Evolutionary conservation across 2,329 filamentous ascomycete genomes (phyloP), one percentile per base, ranked within the genome.

Genomic region (Botrytis fragariae): DNA sequence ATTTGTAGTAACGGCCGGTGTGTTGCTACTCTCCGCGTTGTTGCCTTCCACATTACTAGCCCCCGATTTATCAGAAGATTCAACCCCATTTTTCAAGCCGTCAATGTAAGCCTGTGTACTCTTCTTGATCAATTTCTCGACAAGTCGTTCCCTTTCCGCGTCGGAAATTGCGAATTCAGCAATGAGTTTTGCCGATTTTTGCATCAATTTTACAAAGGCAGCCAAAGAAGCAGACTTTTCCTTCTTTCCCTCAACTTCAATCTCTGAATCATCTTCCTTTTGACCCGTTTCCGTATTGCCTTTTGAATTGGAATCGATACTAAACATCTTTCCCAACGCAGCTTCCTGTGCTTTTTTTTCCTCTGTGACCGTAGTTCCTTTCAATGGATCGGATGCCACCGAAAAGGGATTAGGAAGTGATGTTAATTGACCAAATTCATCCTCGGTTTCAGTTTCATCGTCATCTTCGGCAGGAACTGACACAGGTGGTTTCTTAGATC

Each of bases 311-410:
- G 71, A 81, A 62, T 88, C 85, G 2, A 88, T 79, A 59, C 85
- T 86, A 65, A 90, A 86, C 25, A 90, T 86, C 61, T 82, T 84
- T 3, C 83, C 86, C 7, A 90, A 77, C 0, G 87, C 84, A 1
- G 83, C 81, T 75, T 90, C 88, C 74, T 90, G 88, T 3, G 81
- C 81, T 75, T 87, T 88, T 61, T 84, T 84, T 77, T 88, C 86
- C 77, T 89, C 86, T 64, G 86, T 84, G 0, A 86, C 86, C 22
- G 84, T 83, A 69, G 86, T 84, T 0, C 80, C 81, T 74, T 85
- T 87, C 18, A 84, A 83, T 5, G 86, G 83, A 2, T 82, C 83
- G 70, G 80, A 84, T 22, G 81, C 77, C 51, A 85, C 84, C 1
- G 77, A 73, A 63, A 80, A 76, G 1, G 85, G 83, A n/a, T 39